Percentiles rank a stretch among this genome's conserved stretches.
phyloP scores from a whole-genome alignment of 257 asterid genomes.

The Datura wrightii region DNA sequence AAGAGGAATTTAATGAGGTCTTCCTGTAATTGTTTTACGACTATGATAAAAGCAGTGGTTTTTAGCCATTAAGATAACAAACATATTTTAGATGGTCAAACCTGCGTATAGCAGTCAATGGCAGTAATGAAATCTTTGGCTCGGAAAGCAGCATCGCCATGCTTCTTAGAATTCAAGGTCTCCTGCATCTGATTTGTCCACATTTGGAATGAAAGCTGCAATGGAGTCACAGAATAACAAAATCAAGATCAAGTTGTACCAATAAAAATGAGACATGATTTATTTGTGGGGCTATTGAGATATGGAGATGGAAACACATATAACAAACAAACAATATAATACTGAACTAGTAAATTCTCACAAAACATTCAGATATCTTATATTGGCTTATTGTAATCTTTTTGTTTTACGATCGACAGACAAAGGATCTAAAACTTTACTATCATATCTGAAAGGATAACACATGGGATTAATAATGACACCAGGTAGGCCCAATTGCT shows the following conservation, averaged over 20 bases:
- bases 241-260: not conserved
- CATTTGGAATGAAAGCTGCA: conserved; percentile 96
- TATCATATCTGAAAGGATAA: conserved; percentile 20
- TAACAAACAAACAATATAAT: not conserved
- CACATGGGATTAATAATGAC: conserved; percentile 13
- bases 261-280: not conserved
- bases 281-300: conserved; percentile 3
- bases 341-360: not conserved
- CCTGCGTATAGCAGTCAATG: conserved; percentile 84
- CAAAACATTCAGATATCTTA: not conserved
- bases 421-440: conserved; percentile 26
- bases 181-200: conserved; percentile 99
- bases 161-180: conserved; percentile 82
- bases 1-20: not conserved
- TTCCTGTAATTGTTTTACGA: not conserved
- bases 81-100: conserved; percentile 19
- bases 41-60: not conserved
- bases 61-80: not conserved
- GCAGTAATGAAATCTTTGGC: conserved; percentile 83
- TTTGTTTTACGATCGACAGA: not conserved
- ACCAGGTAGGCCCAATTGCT: not conserved
- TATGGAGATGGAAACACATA: conserved; percentile 22
- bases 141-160: conserved; percentile 93
- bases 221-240: conserved; percentile 17
- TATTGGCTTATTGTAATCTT: not conserved